Base-by-base conservation (phyloP, 2,329 filamentous ascomycete species). In the Amauroascus verrucosus region DNA sequence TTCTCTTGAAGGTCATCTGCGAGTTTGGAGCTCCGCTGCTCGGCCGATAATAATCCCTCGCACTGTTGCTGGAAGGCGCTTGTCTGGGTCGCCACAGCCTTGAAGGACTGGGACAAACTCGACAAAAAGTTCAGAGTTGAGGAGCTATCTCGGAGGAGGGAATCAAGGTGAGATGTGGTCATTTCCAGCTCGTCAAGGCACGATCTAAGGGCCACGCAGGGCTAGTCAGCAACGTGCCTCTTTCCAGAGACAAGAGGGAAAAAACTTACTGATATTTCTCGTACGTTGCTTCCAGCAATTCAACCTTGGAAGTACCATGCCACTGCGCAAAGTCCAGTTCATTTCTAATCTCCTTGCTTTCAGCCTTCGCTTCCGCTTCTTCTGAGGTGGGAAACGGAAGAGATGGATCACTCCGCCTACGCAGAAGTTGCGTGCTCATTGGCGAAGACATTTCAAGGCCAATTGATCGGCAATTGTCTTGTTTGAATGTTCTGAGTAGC, bases 31-130 rank as follows among this genome's bases (percentile, higher is more conserved):
- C 96, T 77, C 22, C 86, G 82, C 61, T 79, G 81, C 70, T 97
- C 89, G 62, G 95, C 90, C 1, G 80, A 76, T 28, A 97, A 73
- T 1, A 98, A 77, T 54, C 88, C 86, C 65, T 96, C 88, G 70
- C 93, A 98, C 69, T 95, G 89, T 45, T 85, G 82, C 66, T 90
- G 87, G 72, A 98, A 97, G 13, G 86, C 84, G n/a, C 85, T 87
- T 0, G 93, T 98, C 71, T 97, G 91, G 8, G 80, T 76, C 62
- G 96, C 89, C 47, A 98, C 91, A 0, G 84, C 77, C 60, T 84
- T 83, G 72, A 98, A 98, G 4, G 90, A 91, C 61, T 84, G 81
- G 13, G 90, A 90, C 14, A 98, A 77, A 0, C 80, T 82, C 14
- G 86, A 84, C 26, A 98, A 77, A 16, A 94, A 76, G 41, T 82